Evolutionary conservation across 176 grass and related monocot genomes (phyloP), one percentile per base, ranked within the genome.

Genomic region (Triticum monococcum): DNA sequence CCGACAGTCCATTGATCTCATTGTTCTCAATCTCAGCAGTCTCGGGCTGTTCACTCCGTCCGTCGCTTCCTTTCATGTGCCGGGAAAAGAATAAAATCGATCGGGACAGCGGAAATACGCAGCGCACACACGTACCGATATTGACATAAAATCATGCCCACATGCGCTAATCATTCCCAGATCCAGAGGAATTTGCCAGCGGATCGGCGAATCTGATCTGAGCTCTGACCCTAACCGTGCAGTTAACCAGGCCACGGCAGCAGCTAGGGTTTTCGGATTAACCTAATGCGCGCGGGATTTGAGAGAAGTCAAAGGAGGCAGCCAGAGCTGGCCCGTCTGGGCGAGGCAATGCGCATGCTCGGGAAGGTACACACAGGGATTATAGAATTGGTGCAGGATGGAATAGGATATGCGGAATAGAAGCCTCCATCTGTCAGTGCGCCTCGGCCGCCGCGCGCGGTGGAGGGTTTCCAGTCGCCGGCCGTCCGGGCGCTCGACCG

Each of bases 181-280:
- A 91, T 88, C 81, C 85, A 85, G 52, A 88, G 77, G 81, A 91
- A 88, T 85, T 81, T 91, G 89, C 70, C 86, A 88, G 86, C 89
- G 5, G 20, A 46, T 30, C 72, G 16, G 18, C 82, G 30, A 33
- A 40, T 9, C 64, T 82, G 80, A 69, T 75, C 28, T 75, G 72
- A 75, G 70, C 12, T 75, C 60, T 84, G 72, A 75, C 82, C 26
- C 26, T 17, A 16, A 5, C 32, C 14, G 35, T 59, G 31, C 54
- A 22, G 2, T 71, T 84, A 85, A 77, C 18, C n/a, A 30, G 18
- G 79, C 8, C 60, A 70, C 48, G 62, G 40, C 76, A 87, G 23
- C 22, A 22, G 68, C 82, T 45, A 45, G 28, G 28, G 28, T 28
- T 28, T 28, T 28, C 28, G 28, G 69, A 22, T 57, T 57, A 57